Base-by-base conservation (phyloP, 768 basidiomycete species). In the Phlegmacium glaucopus region DNA sequence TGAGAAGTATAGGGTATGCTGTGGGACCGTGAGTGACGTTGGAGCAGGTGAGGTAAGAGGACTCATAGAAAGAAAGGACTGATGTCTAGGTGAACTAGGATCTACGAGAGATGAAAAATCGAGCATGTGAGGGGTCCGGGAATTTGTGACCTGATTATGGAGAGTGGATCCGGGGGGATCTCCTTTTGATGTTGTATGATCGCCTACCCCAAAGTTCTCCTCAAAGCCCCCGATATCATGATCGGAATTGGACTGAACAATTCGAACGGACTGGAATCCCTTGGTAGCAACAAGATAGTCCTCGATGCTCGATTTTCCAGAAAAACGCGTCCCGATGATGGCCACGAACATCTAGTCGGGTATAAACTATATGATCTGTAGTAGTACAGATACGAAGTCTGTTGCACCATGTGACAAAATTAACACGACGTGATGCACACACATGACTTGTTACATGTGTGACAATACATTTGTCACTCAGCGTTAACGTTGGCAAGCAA, bases 301-400 rank as follows among this genome's bases (percentile, higher is more conserved):
- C 57, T 79, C 70, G 13, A 90, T 68, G 12, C 69, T 68, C 9
- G 79, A 73, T 58, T 83, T 84, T 7, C 86, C 86, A 17, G 86
- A 76, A 48, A 66, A 75, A 10, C 70, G 74, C 0, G 85, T 79
- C 38, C 85, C 86, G 41, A 85, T 68, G 42, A 88, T 77, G 22
- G 83, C 79, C 54, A 87, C 74, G 63, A 87, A 79, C 85, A 87
- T 87, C 16, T 22, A 28, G 18, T 4, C 29, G 16, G 40, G 10
- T 28, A 9, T 18, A 30, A 29, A 11, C 25, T 13, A n/a, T n/a
- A n/a, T n/a, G n/a, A n/a, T n/a, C n/a, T n/a, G n/a, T n/a, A n/a
- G n/a, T n/a, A n/a, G n/a, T n/a, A 22, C 22, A 22, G 22, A 22
- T 22, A 22, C 22, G 22, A 22, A 22, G 22, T 22, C 22, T 22